Percentiles rank a stretch among this genome's conserved stretches.
Conservation (phyloP, 75 land plant genomes). For the Selaginella tamariscina region DNA sequence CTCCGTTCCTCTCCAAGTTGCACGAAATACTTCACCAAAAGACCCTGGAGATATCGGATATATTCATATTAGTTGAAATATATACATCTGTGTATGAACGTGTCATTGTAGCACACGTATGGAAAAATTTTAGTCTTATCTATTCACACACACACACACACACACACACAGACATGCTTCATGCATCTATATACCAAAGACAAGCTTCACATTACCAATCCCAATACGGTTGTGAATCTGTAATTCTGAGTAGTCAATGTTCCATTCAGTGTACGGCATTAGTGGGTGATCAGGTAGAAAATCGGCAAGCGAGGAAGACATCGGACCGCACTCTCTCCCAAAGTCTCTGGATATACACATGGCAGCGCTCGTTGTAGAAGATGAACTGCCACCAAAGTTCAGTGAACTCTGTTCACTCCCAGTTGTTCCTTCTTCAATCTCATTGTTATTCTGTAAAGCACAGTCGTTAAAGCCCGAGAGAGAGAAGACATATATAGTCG, state of each 20-base stretch:
- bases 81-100: no score
- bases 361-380: background rate
- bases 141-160: no score
- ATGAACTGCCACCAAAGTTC: background rate
- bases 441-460: background rate
- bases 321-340: background rate
- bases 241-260: conserved; percentile 74
- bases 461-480: no score
- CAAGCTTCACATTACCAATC: conserved; percentile 42
- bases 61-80: no score
- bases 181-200: no score
- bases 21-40: conserved; percentile 97
- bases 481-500: no score
- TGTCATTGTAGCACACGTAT: background rate
- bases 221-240: conserved; percentile 86
- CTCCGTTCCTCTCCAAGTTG: conserved; percentile 93
- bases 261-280: conserved; percentile 76
- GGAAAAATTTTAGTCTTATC: background rate
- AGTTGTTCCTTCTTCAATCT: background rate
- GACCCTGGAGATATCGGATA: no score
- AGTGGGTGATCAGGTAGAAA: conserved; percentile 32
- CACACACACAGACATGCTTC: no score
- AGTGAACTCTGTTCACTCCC: background rate
- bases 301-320: background rate
- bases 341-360: background rate